phyloP scores from a whole-genome alignment of 2,329 filamentous ascomycete species.

The Aschersonia sp. region DNA sequence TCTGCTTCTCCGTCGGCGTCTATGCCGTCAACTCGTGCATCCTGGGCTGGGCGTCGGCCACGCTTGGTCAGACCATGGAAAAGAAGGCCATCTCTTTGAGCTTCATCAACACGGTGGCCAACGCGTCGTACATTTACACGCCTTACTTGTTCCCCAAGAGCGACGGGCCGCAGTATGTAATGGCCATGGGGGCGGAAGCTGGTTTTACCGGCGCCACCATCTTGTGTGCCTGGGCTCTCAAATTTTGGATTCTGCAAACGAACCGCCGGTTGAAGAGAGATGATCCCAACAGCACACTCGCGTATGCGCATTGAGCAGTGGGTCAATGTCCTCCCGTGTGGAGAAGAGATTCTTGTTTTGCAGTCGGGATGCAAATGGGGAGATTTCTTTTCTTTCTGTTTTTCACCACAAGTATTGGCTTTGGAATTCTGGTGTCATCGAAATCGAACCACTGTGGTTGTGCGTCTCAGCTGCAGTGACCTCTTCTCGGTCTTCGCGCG shows the following conservation, averaged over 20 bases:
- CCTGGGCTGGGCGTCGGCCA: slow-evolving; percentile 14
- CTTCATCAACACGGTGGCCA: slow-evolving; percentile 15
- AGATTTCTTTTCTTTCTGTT: not conserved
- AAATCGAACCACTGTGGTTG: not conserved
- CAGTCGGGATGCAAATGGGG: not conserved
- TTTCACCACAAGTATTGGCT: not conserved
- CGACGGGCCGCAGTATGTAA: slow-evolving; percentile 23
- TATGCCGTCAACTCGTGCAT: slow-evolving; percentile 22
- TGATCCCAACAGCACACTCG: not conserved
- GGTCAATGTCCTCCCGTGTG: not conserved
- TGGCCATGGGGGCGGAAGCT: slow-evolving; percentile 15
- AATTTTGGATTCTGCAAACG: not conserved
- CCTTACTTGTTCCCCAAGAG: slow-evolving; percentile 25
- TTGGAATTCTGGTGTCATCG: not conserved
- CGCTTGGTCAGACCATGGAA: slow-evolving; percentile 24
- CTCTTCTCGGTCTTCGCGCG: no score
- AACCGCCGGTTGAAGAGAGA: not conserved
- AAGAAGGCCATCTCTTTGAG: slow-evolving; percentile 24
- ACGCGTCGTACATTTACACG: slow-evolving; percentile 22
- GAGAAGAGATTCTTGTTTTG: not conserved
- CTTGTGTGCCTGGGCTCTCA: slow-evolving; percentile 5
- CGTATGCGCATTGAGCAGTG: not conserved
- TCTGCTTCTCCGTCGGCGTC: slow-evolving; percentile 10
- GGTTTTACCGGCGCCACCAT: slow-evolving; percentile 1
- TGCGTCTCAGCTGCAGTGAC: no score